phyloP scores from a whole-genome alignment of 495 filamentous ascomycete genomes.

The Gamarada debralockiae region DNA sequence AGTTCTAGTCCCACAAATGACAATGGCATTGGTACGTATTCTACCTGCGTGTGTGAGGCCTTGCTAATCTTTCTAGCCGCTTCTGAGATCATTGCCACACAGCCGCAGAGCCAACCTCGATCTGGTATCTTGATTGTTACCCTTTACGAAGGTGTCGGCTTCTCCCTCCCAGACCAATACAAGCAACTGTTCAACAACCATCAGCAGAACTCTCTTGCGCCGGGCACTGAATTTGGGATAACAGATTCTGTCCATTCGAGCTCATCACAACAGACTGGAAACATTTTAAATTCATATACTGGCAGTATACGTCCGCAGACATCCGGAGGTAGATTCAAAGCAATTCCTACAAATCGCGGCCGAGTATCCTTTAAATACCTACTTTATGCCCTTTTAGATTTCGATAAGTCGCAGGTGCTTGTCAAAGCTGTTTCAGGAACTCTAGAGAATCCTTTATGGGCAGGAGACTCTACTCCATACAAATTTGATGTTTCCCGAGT shows the following conservation, averaged over 20 bases:
- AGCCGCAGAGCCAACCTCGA: not conserved
- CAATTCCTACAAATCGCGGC: conserved; percentile 87
- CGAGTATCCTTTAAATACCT: conserved; percentile 78
- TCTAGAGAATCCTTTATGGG: conserved; percentile 93
- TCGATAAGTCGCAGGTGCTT: conserved; percentile 1
- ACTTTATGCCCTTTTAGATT: conserved; percentile 86
- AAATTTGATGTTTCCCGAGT: conserved; percentile 98
- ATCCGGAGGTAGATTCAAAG: conserved; percentile 75
- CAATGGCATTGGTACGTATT: conserved; percentile 69
- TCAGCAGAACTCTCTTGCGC: conserved; percentile 70
- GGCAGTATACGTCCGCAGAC: conserved; percentile 64
- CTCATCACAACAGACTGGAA: conserved; percentile 53
- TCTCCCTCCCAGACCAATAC: conserved; percentile 31
- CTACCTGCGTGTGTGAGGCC: too few relatives aligned
- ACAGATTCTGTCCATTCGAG: conserved; percentile 69
- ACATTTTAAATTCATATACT: conserved; percentile 56
- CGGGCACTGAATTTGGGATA: conserved; percentile 58
- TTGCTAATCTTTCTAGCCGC: not conserved
- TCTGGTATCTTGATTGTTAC: conserved; percentile 1
- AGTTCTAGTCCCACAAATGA: conserved; percentile 53
- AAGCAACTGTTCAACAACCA: conserved; percentile 62
- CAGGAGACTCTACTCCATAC: conserved; percentile 93
- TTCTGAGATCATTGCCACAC: not conserved
- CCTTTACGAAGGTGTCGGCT: not conserved
- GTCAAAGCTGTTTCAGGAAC: conserved; percentile 94